phyloP scores from a whole-genome alignment of 176 grass and related monocot species.

The Cenchrus americanus region DNA sequence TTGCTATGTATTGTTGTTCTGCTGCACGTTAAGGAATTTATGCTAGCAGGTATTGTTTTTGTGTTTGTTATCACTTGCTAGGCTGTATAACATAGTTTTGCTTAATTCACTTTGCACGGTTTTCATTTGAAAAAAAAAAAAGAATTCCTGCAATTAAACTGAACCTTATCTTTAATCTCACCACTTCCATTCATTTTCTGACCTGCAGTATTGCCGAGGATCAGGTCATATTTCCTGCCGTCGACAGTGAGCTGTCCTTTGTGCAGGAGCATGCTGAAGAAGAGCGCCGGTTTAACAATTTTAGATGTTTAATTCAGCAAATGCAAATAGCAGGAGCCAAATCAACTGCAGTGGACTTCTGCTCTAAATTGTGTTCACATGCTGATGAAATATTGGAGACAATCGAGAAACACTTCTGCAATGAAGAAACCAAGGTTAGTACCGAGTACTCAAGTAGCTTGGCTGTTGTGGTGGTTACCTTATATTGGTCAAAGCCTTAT shows the following conservation, averaged over 20 bases:
- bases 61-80: constrained; percentile 9
- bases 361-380: constrained; percentile 79
- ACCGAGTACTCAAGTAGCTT: constrained; percentile 12
- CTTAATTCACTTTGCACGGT: constrained; percentile 5
- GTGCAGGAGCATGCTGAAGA: constrained; percentile 90
- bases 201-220: constrained; percentile 83
- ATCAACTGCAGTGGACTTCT: constrained; percentile 71
- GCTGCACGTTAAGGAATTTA: constrained; percentile 28
- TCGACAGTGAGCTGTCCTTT: constrained; percentile 72
- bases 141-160: not conserved
- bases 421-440: constrained; percentile 90
- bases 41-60: constrained; percentile 6
- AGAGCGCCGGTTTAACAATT: constrained; percentile 76
- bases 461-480: constrained; percentile 20
- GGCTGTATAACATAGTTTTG: constrained; percentile 29
- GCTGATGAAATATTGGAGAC: constrained; percentile 95
- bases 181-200: constrained; percentile 30
- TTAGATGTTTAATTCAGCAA: constrained; percentile 91
- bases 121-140: constrained; percentile 35
- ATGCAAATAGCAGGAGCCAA: constrained; percentile 82
- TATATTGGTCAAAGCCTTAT: constrained; percentile 33
- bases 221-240: constrained; percentile 97
- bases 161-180: constrained; percentile 30
- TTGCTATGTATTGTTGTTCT: constrained; percentile 25
- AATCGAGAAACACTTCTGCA: constrained; percentile 87